A percentile compares a stretch with the other conserved stretches of the same genome.
Evolutionary conservation across 2,329 filamentous ascomycete species (phyloP).

Genomic region (Bipolaris sorokiniana): DNA sequence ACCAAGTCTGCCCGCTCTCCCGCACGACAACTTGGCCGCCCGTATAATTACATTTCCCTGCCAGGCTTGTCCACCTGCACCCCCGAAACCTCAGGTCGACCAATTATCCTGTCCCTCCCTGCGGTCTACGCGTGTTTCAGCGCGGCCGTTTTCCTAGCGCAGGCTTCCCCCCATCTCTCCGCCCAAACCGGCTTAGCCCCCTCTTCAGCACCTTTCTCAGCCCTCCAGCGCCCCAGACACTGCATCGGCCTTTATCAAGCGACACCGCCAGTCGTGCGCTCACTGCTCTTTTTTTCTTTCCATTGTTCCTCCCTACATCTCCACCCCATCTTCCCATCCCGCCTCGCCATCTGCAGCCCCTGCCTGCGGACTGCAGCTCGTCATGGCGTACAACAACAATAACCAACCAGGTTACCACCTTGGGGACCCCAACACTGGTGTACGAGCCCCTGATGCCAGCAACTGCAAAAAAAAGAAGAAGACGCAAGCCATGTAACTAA

Average conservation of each 20-base stretch:
- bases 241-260: slow-evolving; percentile 34
- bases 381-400: slow-evolving; percentile 49
- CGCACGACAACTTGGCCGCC: neutral
- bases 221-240: slow-evolving; percentile 26
- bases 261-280: slow-evolving; percentile 35
- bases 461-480: no score
- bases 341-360: slow-evolving; percentile 26
- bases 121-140: slow-evolving; percentile 29
- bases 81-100: slow-evolving; percentile 30
- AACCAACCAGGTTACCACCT: slow-evolving; percentile 35
- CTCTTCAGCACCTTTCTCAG: slow-evolving; percentile 25
- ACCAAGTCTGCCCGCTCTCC: slow-evolving; percentile 3
- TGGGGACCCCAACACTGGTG: slow-evolving; percentile 46
- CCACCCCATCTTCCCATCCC: slow-evolving; percentile 20
- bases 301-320: slow-evolving; percentile 20
- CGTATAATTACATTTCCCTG: slow-evolving; percentile 24
- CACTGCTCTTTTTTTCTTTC: slow-evolving; percentile 10
- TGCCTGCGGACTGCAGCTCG: slow-evolving; percentile 38
- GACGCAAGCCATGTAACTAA: slow-evolving; percentile 7
- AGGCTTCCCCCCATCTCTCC: slow-evolving; percentile 17
- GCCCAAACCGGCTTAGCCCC: slow-evolving; percentile 14
- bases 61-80: slow-evolving; percentile 29
- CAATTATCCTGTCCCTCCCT: slow-evolving; percentile 15
- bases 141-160: slow-evolving; percentile 24
- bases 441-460: slow-evolving; percentile 28